Percentiles rank a stretch among this genome's conserved stretches.
Evolutionary conservation across 306 rosid species (phyloP).

Genomic region (Medicago lupulina): DNA sequence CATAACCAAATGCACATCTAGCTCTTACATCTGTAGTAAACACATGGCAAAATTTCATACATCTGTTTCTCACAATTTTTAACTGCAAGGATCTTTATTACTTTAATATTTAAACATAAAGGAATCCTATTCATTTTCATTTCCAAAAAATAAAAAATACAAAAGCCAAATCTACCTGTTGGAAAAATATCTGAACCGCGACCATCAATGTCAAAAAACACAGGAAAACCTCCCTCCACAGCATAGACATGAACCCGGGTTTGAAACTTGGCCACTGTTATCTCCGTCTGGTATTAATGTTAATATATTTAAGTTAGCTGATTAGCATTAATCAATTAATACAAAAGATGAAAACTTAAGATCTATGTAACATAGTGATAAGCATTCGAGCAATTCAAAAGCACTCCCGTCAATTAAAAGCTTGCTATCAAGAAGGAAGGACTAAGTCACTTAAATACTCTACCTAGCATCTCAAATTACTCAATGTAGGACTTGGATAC

Average conservation of each 20-base stretch:
- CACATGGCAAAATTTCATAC: neutral
- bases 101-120: neutral
- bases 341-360: neutral
- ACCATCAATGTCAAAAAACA: conserved; percentile 83
- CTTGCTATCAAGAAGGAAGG: neutral
- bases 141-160: neutral
- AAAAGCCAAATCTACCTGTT: conserved; percentile 52
- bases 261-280: conserved; percentile 77
- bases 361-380: neutral
- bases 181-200: conserved; percentile 83
- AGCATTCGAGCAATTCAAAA: neutral
- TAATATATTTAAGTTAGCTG: neutral
- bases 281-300: conserved; percentile 59
- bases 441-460: neutral
- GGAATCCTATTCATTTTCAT: conserved; percentile 1
- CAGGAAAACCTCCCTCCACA: conserved; percentile 80
- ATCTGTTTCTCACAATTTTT: neutral
- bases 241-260: conserved; percentile 79
- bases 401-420: neutral
- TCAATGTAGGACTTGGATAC: neutral
- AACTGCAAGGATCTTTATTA: neutral
- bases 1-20: neutral
- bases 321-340: neutral
- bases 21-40: neutral
- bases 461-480: neutral